A percentile compares a stretch with the other conserved stretches of the same genome.
Evolutionary conservation across 192 early-diverging fungal species (phyloP).

Genomic region (Gaertneriomyces semiglobifer): DNA sequence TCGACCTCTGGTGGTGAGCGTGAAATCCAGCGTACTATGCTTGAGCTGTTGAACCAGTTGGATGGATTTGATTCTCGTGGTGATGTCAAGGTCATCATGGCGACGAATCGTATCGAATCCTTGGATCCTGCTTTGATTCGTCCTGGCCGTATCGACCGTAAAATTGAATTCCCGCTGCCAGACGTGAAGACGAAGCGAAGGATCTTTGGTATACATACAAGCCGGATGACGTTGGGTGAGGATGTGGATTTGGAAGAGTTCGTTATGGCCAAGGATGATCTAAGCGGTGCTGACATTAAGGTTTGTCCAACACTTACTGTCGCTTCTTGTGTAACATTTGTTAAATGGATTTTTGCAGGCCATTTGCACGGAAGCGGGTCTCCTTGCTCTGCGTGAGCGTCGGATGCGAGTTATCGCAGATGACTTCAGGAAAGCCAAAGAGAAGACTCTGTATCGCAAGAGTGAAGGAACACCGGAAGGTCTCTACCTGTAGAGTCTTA

Average conservation of each 20-base stretch:
- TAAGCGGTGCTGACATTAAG: constrained; percentile 98
- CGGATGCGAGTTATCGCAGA: constrained; percentile 98
- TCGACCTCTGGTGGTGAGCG: constrained; percentile 91
- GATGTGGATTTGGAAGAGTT: constrained; percentile 99
- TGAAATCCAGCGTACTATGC: constrained; percentile 96
- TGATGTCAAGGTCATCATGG: constrained; percentile 99
- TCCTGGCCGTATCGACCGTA: constrained; percentile 96
- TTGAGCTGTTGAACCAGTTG: constrained; percentile 95
- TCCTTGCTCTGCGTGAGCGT: constrained; percentile 94
- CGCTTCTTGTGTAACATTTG: background rate
- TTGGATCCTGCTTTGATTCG: constrained; percentile 96
- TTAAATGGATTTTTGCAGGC: constrained; percentile 52
- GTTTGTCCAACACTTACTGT: constrained; percentile 21
- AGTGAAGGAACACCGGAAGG: constrained; percentile 99
- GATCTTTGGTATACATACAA: constrained; percentile 94
- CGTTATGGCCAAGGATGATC: constrained; percentile 99
- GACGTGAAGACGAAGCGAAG: constrained; percentile 96
- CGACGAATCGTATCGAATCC: constrained; percentile 96
- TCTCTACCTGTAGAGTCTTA: constrained; percentile 26
- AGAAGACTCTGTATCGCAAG: constrained; percentile 98
- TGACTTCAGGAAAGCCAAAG: constrained; percentile 95
- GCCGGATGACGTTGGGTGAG: constrained; percentile 89
- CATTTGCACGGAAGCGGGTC: constrained; percentile 98
- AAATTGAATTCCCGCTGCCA: constrained; percentile 98
- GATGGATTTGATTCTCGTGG: constrained; percentile 95